Evolutionary conservation across 2,329 filamentous ascomycete genomes (phyloP), one percentile per base, ranked within the genome.

Genomic region (Ophiostoma novo-ulmi): DNA sequence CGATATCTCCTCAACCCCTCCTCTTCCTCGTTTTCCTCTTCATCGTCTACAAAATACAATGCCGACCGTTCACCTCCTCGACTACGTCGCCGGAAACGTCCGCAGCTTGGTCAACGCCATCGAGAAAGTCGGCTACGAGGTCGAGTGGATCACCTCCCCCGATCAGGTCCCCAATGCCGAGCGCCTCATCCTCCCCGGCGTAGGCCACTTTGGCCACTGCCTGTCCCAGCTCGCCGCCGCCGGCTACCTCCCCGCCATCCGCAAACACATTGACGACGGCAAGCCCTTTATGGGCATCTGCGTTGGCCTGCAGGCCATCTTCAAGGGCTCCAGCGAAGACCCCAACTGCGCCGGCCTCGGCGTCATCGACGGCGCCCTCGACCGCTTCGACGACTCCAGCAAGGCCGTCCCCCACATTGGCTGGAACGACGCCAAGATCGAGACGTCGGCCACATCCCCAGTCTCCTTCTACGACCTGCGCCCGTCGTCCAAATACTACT

Each of bases 401-500:
- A 98, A 98, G 82, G 89, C 93, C 52, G 96, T 99, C n/a, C 95
- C 95, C 55, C 96, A 99, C 81, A 99, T 99, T 79, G 95, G 95
- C 70, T 99, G 95, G 95, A 99, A 99, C 81, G 93, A 89, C 75
- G 95, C 96, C 64, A 89, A 31, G 17, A 67, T 17, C 26, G 35
- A 65, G 20, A 55, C 52, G 26, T 26, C 67, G 0, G 31, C 64
- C 17, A 10, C 65, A 11, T 13, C 44, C 26, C 6, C 39, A 14
- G 35, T 67, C 1, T 68, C 67, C 75, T 86, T 98, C 71, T 97
- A 94, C 79, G 93, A 91, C 71, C 81, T 99, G 70, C 84, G 87
- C 38, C 89, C 92, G 0, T 85, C 85, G 69, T 97, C 92, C 78
- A 99, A 98, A 80, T 99, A 99, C 84, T 99, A 99, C 82, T 99